Conservation (phyloP, 805 yeast species). For the Candida broadrunensis region DNA sequence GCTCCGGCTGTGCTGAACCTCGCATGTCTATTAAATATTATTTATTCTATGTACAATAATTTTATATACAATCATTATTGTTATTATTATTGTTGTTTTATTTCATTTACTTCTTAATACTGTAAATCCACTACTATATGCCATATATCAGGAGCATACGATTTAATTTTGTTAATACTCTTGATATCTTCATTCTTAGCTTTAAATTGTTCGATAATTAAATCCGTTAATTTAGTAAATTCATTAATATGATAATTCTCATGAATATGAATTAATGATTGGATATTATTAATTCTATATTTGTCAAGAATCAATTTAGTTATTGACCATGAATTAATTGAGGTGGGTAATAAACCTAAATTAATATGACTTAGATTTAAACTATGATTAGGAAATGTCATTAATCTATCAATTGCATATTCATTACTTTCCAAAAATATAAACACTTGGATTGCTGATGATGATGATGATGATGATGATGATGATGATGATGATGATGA, state of each 20-base stretch:
- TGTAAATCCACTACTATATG: slow-evolving; percentile 52
- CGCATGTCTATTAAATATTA: no score
- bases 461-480: neutral
- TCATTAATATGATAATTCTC: slow-evolving; percentile 59
- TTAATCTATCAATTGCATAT: slow-evolving; percentile 41
- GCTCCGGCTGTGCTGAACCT: no score
- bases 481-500: slow-evolving; percentile 7
- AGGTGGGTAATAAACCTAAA: slow-evolving; percentile 75
- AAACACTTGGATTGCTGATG: slow-evolving; percentile 30
- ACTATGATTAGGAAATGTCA: slow-evolving; percentile 5
- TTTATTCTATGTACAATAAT: no score
- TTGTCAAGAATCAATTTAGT: slow-evolving; percentile 26
- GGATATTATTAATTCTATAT: slow-evolving; percentile 2
- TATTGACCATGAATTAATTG: slow-evolving; percentile 58
- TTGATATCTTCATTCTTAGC: slow-evolving; percentile 11
- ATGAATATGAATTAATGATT: slow-evolving; percentile 59
- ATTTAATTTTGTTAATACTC: slow-evolving; percentile 67
- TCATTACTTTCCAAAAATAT: slow-evolving; percentile 68
- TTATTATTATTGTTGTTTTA: no score
- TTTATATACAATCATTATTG: no score
- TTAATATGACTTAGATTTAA: slow-evolving; percentile 58
- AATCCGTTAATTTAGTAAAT: slow-evolving; percentile 28
- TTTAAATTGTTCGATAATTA: slow-evolving; percentile 13
- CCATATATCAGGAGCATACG: slow-evolving; percentile 86
- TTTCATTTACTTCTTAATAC: no score